These are phyloP conservation scores for Suillus hirtellus DNA, from an alignment of 768 basidiomycete genomes.

Conservation along the genomic window DNA sequence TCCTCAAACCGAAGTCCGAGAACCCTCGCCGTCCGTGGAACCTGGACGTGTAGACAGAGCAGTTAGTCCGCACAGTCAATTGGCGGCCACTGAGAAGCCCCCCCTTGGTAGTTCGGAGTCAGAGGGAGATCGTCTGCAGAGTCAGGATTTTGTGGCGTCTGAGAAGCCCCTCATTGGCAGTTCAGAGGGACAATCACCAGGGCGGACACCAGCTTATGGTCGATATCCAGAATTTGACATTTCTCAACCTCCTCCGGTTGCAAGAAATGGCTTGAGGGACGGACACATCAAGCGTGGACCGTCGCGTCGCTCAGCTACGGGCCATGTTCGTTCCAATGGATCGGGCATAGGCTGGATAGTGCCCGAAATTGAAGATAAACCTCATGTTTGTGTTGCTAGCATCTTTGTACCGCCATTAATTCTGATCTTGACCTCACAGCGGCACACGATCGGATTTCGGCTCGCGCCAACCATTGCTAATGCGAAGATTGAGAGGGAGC, in stretches of 20 bases:
- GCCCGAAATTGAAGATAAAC: constrained; percentile 23
- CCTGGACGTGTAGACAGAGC: constrained; percentile 13
- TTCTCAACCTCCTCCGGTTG: constrained; percentile 1
- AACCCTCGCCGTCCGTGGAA: not conserved
- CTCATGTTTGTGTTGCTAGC: constrained; percentile 16
- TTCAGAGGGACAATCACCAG: not conserved
- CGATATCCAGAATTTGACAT: constrained; percentile 16
- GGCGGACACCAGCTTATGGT: not conserved
- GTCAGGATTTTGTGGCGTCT: not conserved
- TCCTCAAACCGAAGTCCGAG: not conserved
- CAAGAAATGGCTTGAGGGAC: constrained; percentile 17
- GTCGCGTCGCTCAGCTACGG: constrained; percentile 13
- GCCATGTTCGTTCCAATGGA: not conserved
- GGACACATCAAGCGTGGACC: constrained; percentile 13
- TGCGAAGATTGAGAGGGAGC: constrained; percentile 48
- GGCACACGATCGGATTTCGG: constrained; percentile 50
- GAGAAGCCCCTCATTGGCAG: constrained; percentile 9
- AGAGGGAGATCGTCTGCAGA: constrained; percentile 9
- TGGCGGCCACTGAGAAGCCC: constrained; percentile 10
- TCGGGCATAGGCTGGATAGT: constrained; percentile 29
- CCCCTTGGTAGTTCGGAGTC: constrained; percentile 9
- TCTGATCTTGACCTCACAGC: constrained; percentile 14
- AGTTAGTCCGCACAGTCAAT: constrained; percentile 6
- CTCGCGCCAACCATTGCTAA: constrained; percentile 51
- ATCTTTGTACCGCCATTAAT: not conserved